Evolutionary conservation across 257 asterid species (phyloP), one percentile per base, ranked within the genome.

Genomic region (Nicotiana sylvestris): DNA sequence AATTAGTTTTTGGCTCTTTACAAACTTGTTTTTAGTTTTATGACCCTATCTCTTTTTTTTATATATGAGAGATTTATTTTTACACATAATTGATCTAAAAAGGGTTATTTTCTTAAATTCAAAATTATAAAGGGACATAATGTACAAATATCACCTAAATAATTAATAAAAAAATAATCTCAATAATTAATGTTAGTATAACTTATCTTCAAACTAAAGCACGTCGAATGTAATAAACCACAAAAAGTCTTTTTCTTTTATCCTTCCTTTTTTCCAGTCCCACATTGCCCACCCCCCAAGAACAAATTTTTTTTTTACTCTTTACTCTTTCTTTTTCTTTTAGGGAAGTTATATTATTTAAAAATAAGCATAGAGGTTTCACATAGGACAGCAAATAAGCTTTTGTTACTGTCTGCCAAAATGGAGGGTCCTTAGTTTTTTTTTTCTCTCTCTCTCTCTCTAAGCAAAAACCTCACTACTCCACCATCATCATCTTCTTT

Each of bases 361-460:
- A 81, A 69, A 83, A 83, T 80, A 76, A 16, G 67, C 82, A 67
- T 64, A 39, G 88, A 77, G 51, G 86, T 82, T 82, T 84, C 85
- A 56, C 87, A 83, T 84, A 83, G 82, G 87, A 88, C 88, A 86
- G 86, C 91, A 88, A 88, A 86, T 64, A 61, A 86, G 87, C 85
- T 86, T 86, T 82, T 82, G 85, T 83, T 77, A 70, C 84, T 78
- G 85, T 86, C 84, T 86, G 88, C 88, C 88, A 79, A 66, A 43
- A 88, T 84, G 88, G 87, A 88, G 85, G 89, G 87, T 82, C 85
- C 91, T 83, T 86, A 86, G 83, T 62, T 80, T 39, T 64, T 53
- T 66, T 81, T 21, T 21, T 46, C 32, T 81, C 46, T 43, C 49
- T 82, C 76, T 85, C 86, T 64, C 67, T 80, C 27, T 66, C 25